Conservation (phyloP, 2,329 filamentous ascomycete genomes). For the Aspergillus sp. region DNA sequence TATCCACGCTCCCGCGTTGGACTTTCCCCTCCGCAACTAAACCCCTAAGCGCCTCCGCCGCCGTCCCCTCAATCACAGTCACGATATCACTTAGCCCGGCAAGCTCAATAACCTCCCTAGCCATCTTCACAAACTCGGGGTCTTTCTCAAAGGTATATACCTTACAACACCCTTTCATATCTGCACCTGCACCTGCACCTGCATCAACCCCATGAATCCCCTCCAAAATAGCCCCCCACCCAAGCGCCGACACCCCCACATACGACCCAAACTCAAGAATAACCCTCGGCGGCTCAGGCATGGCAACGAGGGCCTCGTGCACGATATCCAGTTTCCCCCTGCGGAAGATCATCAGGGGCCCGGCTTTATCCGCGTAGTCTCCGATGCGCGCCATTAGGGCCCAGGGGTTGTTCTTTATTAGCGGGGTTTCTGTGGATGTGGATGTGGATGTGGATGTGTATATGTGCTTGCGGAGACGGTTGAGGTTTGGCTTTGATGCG, state of each 20-base stretch:
- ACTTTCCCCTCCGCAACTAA: background rate
- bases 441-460: too few species aligned
- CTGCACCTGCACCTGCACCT: too few species aligned
- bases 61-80: background rate
- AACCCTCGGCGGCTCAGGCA: background rate
- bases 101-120: background rate
- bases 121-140: background rate
- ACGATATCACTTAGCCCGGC: background rate
- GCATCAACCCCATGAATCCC: constrained; percentile 20
- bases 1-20: background rate
- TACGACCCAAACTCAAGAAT: constrained; percentile 38
- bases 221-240: constrained; percentile 27
- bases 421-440: too few species aligned
- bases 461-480: too few species aligned
- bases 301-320: background rate
- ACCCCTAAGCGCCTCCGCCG: background rate
- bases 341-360: background rate
- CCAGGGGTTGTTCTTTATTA: background rate
- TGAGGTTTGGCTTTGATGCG: too few species aligned
- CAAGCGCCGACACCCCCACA: constrained; percentile 38
- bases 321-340: background rate
- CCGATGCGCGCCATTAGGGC: background rate
- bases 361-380: background rate
- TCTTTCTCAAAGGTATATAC: background rate
- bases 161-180: background rate